Percentiles rank a stretch among this genome's conserved stretches.
Conservation (phyloP, 257 asterid genomes). For the Echium plantagineum region DNA sequence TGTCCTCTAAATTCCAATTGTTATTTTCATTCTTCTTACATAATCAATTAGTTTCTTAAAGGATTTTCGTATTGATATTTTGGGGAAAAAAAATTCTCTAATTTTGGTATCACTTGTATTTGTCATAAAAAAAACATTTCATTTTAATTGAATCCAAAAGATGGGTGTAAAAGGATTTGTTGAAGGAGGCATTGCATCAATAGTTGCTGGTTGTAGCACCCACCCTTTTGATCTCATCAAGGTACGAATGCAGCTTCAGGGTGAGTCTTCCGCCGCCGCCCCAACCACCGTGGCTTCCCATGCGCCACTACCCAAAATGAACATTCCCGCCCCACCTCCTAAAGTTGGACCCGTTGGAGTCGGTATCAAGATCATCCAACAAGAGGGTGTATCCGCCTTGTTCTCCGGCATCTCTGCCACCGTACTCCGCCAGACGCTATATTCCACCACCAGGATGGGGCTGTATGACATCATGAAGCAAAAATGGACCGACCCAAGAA, state of each 20-base stretch:
- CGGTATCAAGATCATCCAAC: conserved; percentile 60
- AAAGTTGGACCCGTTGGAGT: conserved; percentile 63
- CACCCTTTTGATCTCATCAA: conserved; percentile 59
- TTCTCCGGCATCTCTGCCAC: conserved; percentile 95
- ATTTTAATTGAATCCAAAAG: not conserved
- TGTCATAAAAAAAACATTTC: too few relatives aligned
- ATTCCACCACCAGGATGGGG: conserved; percentile 92
- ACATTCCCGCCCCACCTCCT: conserved; percentile 14
- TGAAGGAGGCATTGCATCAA: conserved; percentile 70
- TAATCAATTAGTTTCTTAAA: too few relatives aligned
- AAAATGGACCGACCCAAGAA: conserved; percentile 63
- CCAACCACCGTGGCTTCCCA: not conserved
- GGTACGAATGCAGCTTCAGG: conserved; percentile 66
- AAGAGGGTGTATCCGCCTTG: conserved; percentile 56
- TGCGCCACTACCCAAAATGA: conserved; percentile 17
- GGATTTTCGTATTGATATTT: too few relatives aligned
- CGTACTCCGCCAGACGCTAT: conserved; percentile 78
- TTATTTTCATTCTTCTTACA: conserved; percentile 6
- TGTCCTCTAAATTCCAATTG: conserved; percentile 45
- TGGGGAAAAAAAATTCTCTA: not conserved
- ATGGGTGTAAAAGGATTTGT: conserved; percentile 69
- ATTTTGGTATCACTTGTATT: not conserved
- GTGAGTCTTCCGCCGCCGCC: conserved; percentile 32
- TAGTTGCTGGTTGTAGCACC: conserved; percentile 59
- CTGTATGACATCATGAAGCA: conserved; percentile 63